These are phyloP conservation scores for Xeromyces bisporus DNA, from an alignment of 495 filamentous ascomycete species.

Conservation along the genomic window DNA sequence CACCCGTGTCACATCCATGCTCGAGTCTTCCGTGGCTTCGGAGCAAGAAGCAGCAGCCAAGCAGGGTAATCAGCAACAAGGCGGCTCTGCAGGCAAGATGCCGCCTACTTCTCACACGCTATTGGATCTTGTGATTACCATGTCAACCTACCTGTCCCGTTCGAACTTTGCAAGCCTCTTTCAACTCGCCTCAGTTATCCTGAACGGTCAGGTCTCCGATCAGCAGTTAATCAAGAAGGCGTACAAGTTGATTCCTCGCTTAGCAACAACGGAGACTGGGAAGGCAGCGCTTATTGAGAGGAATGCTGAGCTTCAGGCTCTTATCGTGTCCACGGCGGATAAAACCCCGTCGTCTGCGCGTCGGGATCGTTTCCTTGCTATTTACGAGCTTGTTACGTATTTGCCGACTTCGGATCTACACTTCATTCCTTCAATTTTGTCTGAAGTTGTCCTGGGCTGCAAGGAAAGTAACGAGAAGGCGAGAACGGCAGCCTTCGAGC, in stretches of 20 bases:
- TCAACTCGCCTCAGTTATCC: slow-evolving; percentile 60
- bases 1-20: slow-evolving; percentile 62
- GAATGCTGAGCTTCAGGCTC: slow-evolving; percentile 53
- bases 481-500: slow-evolving; percentile 70
- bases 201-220: slow-evolving; percentile 47
- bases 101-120: slow-evolving; percentile 89
- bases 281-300: slow-evolving; percentile 52
- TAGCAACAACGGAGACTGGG: slow-evolving; percentile 64
- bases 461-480: slow-evolving; percentile 97
- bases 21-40: slow-evolving; percentile 48
- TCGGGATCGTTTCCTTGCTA: slow-evolving; percentile 66
- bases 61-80: slow-evolving; percentile 39
- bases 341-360: slow-evolving; percentile 72
- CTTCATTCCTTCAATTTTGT: slow-evolving; percentile 80
- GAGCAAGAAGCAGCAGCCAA: slow-evolving; percentile 35
- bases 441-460: slow-evolving; percentile 83
- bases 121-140: slow-evolving; percentile 89
- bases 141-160: slow-evolving; percentile 80
- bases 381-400: slow-evolving; percentile 59
- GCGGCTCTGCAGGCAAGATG: slow-evolving; percentile 48
- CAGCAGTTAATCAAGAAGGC: slow-evolving; percentile 98
- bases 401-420: slow-evolving; percentile 61
- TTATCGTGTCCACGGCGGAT: slow-evolving; percentile 60
- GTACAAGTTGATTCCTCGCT: slow-evolving; percentile 86
- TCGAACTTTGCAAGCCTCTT: slow-evolving; percentile 69